Evolutionary conservation across 306 rosid species (phyloP).

Genomic region (Datisca glomerata): DNA sequence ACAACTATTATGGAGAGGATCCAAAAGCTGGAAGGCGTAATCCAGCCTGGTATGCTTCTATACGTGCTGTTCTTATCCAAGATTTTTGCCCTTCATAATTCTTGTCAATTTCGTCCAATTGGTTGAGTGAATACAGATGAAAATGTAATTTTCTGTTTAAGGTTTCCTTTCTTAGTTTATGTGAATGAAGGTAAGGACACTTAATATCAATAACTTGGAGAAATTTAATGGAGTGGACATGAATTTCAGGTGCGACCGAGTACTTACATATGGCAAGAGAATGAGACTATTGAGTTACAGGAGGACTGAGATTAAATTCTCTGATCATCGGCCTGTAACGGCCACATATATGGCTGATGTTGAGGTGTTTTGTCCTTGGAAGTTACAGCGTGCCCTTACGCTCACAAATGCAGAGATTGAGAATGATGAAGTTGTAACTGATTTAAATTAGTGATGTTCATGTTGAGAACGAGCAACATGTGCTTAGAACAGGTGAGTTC

Average conservation of each 20-base stretch:
- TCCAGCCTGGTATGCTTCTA: constrained; percentile 78
- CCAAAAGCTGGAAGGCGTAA: constrained; percentile 62
- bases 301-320: constrained; percentile 56
- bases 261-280: constrained; percentile 79
- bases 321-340: constrained; percentile 94
- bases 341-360: constrained; percentile 76
- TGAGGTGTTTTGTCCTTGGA: constrained; percentile 69
- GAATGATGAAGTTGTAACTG: constrained; percentile 26
- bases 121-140: too few relatives aligned
- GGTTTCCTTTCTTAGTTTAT: too few relatives aligned
- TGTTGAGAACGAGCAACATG: constrained; percentile 23
- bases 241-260: constrained; percentile 83
- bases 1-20: constrained; percentile 71
- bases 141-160: too few relatives aligned
- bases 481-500: constrained; percentile 24
- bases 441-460: constrained; percentile 4
- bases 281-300: constrained; percentile 53
- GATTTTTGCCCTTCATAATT: too few relatives aligned
- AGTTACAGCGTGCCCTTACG: constrained; percentile 71
- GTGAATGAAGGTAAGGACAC: too few relatives aligned
- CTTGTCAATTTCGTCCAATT: too few relatives aligned
- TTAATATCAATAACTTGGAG: constrained; percentile 3
- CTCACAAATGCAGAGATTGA: constrained; percentile 82
- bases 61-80: constrained; percentile 1
- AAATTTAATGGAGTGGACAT: not conserved